phyloP scores from a whole-genome alignment of 208 protist genomes.

The Leishmania guyanensis region DNA sequence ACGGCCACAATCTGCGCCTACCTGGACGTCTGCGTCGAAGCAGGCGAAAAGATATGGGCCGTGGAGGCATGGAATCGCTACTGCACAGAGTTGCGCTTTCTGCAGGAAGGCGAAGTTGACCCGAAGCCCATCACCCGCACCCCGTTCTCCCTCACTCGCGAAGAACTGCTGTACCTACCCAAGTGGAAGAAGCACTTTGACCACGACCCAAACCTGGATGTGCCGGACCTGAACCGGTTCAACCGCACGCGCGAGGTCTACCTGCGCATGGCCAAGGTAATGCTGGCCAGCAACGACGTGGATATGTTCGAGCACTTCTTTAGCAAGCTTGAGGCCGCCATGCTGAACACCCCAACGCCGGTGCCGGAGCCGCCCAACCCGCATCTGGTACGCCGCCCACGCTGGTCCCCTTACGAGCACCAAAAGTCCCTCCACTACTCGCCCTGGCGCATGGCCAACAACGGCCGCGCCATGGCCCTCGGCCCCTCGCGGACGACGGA shows the following conservation, averaged over 20 bases:
- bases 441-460: conserved; percentile 80
- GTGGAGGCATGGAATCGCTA: conserved; percentile 93
- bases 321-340: conserved; percentile 69
- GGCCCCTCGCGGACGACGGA: conserved; percentile 51
- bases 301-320: conserved; percentile 78
- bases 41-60: conserved; percentile 81
- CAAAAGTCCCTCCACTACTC: conserved; percentile 73
- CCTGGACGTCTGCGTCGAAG: conserved; percentile 78
- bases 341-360: conserved; percentile 87
- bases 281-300: conserved; percentile 63
- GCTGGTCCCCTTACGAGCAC: conserved; percentile 83
- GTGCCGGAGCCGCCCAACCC: conserved; percentile 92
- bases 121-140: conserved; percentile 89
- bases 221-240: conserved; percentile 91
- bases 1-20: conserved; percentile 88
- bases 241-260: conserved; percentile 92
- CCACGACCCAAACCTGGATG: conserved; percentile 92
- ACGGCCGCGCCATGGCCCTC: conserved; percentile 71
- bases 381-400: conserved; percentile 68
- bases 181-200: conserved; percentile 95
- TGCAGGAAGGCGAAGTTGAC: conserved; percentile 79
- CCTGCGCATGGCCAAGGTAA: conserved; percentile 76
- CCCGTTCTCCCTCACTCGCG: conserved; percentile 84
- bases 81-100: conserved; percentile 84
- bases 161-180: conserved; percentile 89